Evolutionary conservation across 139 green algal species (phyloP).

Genomic region (Chlamydomonas asymmetrica): DNA sequence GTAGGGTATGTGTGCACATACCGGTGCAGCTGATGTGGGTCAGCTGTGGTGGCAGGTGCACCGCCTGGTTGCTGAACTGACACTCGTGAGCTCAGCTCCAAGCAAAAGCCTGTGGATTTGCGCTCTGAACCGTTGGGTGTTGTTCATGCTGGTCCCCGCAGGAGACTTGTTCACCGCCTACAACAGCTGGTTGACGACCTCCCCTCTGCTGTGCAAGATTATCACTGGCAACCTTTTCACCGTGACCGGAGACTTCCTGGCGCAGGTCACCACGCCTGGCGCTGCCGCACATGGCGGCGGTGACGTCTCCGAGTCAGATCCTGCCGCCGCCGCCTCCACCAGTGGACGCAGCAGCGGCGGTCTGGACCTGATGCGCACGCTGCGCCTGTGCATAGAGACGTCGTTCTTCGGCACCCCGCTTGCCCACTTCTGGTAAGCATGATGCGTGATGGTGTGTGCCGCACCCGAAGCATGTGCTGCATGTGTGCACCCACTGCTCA

Average conservation of each 20-base stretch:
- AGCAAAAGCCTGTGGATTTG: too few species aligned
- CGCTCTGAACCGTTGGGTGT: too few species aligned
- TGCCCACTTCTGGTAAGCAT: slow-evolving; percentile 11
- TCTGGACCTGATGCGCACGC: not conserved
- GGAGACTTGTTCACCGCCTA: not conserved
- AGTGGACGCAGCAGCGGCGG: not conserved
- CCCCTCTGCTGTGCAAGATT: slow-evolving; percentile 18
- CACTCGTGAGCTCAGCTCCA: too few species aligned
- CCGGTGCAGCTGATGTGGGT: too few species aligned
- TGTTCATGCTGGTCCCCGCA: too few species aligned
- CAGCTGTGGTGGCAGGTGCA: too few species aligned
- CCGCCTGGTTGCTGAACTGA: too few species aligned
- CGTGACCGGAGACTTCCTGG: slow-evolving; percentile 11
- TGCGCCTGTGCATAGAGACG: slow-evolving; percentile 6
- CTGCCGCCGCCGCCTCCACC: not conserved
- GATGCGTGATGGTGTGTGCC: too few species aligned
- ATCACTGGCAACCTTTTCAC: slow-evolving; percentile 27
- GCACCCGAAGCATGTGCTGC: too few species aligned
- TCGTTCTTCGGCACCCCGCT: not conserved
- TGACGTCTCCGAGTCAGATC: not conserved
- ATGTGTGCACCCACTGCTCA: too few species aligned
- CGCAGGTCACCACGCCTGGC: slow-evolving; percentile 7
- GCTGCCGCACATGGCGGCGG: not conserved
- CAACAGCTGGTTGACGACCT: not conserved
- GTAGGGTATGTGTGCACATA: too few species aligned